Evolutionary conservation across 768 basidiomycete species (phyloP).

Genomic region (Udeniomyces megalosporus): DNA sequence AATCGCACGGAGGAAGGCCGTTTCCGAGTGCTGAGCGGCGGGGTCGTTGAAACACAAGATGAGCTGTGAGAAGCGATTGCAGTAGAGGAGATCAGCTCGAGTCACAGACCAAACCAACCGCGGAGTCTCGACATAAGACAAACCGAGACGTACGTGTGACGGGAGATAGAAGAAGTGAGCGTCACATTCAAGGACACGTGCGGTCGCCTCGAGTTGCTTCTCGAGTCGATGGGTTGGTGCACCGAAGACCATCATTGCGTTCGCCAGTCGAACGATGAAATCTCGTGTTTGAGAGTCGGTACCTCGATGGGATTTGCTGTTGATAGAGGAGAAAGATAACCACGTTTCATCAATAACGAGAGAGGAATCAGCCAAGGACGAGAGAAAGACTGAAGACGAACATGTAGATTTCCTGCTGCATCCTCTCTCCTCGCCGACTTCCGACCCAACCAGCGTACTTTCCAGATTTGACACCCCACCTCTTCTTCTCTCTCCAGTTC

Average conservation of each 20-base stretch:
- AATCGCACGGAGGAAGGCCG: slow-evolving; percentile 9
- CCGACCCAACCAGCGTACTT: slow-evolving; percentile 13
- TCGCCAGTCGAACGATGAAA: slow-evolving; percentile 15
- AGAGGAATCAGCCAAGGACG: neutral
- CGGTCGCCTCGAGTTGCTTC: slow-evolving; percentile 9
- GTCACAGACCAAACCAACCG: too few relatives aligned
- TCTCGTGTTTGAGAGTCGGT: slow-evolving; percentile 9
- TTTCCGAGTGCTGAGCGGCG: slow-evolving; percentile 2
- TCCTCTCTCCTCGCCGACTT: slow-evolving; percentile 10
- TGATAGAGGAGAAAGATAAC: neutral
- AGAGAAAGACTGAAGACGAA: neutral
- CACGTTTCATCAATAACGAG: neutral
- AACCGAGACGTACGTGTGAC: neutral
- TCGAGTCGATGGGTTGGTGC: slow-evolving; percentile 14
- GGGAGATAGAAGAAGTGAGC: slow-evolving; percentile 16
- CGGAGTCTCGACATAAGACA: too few relatives aligned
- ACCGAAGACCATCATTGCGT: slow-evolving; percentile 14
- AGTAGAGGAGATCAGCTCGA: neutral
- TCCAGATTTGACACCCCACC: neutral
- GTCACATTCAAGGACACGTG: slow-evolving; percentile 7
- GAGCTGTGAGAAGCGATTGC: neutral
- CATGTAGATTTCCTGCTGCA: slow-evolving; percentile 17
- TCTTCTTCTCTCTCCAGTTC: neutral
- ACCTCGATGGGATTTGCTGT: neutral
- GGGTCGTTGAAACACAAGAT: slow-evolving; percentile 14